Evolutionary conservation across 352 stramenopile genomes (phyloP), one percentile per base, ranked within the genome.

Genomic region (Pythium coloratum): DNA sequence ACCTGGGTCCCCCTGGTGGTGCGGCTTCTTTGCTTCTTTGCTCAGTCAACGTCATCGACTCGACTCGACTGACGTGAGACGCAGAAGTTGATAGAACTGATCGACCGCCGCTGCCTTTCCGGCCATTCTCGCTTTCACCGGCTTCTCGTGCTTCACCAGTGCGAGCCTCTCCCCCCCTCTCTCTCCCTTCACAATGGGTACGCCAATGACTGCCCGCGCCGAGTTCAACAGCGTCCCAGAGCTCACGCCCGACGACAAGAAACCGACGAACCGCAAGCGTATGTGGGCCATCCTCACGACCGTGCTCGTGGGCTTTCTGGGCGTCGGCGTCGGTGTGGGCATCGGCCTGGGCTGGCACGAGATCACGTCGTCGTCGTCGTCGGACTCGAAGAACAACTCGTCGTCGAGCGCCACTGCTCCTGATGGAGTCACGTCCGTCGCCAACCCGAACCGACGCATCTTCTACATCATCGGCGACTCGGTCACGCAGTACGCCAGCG

Each of bases 381-480:
- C 8, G 34, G 12, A 13, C 34, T 40, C 34, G 8, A 40, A 40
- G 3, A 13, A 9, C 8, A 13, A 40, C 34, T 40, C 34, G 34
- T 40, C 34, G 8, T 40, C 34, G 34, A 13, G 34, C 12, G 34
- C 34, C 34, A 6, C 34, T 4, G 28, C 28, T 30, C 28, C 28
- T 30, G 28, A 30, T 4, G 28, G 28, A 30, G 28, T 30, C 28
- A 30, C 28, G 28, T 30, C 28, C 28, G 28, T 30, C 28, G 28
- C 40, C 40, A 47, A 47, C 40, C 40, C 40, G 40, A 47, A 47
- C 40, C 47, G 47, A 13, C 47, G 20, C n/a, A 55, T 70, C 34
- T 54, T 74, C n/a, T 71, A 84, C 33, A 67, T 84, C 49, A 59
- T 81, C 46, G 77, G 77, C 10, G 80, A 88, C 62, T 88, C 80